Conservation (phyloP, 2,329 filamentous ascomycete genomes). For the Calycina marina region DNA sequence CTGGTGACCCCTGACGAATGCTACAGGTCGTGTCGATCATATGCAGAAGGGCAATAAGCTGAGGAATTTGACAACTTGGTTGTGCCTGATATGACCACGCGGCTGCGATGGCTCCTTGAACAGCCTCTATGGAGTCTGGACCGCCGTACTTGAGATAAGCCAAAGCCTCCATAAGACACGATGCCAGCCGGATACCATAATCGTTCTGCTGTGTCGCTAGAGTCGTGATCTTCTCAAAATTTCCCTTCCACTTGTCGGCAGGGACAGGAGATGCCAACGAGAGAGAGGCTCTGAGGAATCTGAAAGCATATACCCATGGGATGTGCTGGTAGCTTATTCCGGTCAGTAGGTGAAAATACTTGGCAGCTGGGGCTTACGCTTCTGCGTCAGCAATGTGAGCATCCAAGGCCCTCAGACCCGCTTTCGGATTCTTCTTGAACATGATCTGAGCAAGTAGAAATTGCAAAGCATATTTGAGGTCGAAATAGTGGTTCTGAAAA, state of each 20-base stretch:
- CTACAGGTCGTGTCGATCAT: conserved; percentile 58
- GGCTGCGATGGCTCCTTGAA: conserved; percentile 60
- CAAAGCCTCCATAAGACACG: conserved; percentile 54
- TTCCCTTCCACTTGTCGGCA: conserved; percentile 48
- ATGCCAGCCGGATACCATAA: conserved; percentile 47
- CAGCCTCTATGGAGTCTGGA: conserved; percentile 51
- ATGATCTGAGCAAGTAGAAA: conserved; percentile 57
- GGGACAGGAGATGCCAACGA: conserved; percentile 45
- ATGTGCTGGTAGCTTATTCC: conserved; percentile 45
- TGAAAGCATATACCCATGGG: conserved; percentile 65
- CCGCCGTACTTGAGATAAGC: conserved; percentile 50
- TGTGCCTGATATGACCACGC: conserved; percentile 58
- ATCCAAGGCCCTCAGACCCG: conserved; percentile 58
- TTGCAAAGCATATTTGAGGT: conserved; percentile 66
- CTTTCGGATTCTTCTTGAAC: conserved; percentile 56
- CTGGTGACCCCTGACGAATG: conserved; percentile 45
- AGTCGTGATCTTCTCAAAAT: conserved; percentile 46
- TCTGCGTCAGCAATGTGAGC: conserved; percentile 53
- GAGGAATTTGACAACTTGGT: conserved; percentile 45
- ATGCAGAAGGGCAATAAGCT: conserved; percentile 50
- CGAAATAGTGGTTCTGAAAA: conserved; percentile 37
- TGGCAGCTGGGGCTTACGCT: conserved; percentile 41
- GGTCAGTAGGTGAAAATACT: no score
- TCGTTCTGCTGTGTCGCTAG: conserved; percentile 48
- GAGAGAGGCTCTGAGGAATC: conserved; percentile 57